Evolutionary conservation across 176 grass and related monocot species (phyloP).

Genomic region (Miscanthus lutarioriparius): DNA sequence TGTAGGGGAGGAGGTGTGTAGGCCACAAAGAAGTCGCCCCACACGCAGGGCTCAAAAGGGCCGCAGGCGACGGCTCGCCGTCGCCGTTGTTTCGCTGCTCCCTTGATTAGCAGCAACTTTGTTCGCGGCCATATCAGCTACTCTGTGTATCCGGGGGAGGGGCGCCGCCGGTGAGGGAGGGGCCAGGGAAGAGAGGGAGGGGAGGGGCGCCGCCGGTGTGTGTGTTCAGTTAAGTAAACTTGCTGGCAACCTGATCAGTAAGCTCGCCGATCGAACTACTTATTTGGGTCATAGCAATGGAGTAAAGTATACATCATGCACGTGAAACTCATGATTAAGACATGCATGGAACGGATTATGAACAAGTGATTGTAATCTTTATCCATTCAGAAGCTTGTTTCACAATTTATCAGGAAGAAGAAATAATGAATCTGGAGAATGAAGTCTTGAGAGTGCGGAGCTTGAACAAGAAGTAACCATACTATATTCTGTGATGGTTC

Average conservation of each 20-base stretch:
- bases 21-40: conserved; percentile 11
- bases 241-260: too few relatives aligned
- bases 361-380: not conserved
- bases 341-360: not conserved
- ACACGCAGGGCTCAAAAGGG: conserved; percentile 6
- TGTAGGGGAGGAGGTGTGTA: not conserved
- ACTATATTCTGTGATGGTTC: too few relatives aligned
- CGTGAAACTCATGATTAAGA: not conserved
- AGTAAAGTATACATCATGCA: not conserved
- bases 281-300: too few relatives aligned
- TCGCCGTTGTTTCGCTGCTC: not conserved
- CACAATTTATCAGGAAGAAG: not conserved
- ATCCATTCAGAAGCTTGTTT: not conserved
- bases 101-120: not conserved
- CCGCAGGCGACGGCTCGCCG: too few relatives aligned
- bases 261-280: too few relatives aligned
- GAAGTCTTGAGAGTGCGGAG: too few relatives aligned
- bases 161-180: too few relatives aligned
- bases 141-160: too few relatives aligned
- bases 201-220: too few relatives aligned
- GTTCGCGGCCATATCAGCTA: not conserved
- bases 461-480: too few relatives aligned
- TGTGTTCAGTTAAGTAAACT: too few relatives aligned
- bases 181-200: too few relatives aligned
- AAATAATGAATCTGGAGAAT: not conserved